phyloP scores from a whole-genome alignment of 495 filamentous ascomycete genomes.

The Penicillium fimorum region DNA sequence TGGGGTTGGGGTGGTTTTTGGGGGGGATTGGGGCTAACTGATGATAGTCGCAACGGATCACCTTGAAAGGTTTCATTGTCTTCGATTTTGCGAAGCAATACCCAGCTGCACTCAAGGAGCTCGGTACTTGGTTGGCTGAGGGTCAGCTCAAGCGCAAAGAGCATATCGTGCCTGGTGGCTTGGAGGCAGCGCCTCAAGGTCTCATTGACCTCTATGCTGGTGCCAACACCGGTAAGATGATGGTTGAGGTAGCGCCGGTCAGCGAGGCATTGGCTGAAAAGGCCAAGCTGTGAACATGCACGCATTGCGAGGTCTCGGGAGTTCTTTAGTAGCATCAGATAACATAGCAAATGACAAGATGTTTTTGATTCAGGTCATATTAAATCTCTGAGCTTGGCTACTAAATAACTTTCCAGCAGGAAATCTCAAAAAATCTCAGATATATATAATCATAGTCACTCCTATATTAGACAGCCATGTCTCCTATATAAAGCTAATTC shows the following conservation, averaged over 20 bases:
- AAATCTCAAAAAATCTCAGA: neutral
- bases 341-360: neutral
- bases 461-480: neutral
- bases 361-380: neutral
- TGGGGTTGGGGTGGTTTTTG: neutral
- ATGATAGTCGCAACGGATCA: slow-evolving; percentile 46
- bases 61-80: slow-evolving; percentile 57
- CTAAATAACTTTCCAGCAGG: neutral
- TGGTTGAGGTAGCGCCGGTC: slow-evolving; percentile 45
- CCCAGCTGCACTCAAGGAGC: slow-evolving; percentile 42
- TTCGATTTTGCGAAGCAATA: slow-evolving; percentile 52
- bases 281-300: slow-evolving; percentile 30
- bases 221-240: slow-evolving; percentile 53
- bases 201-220: slow-evolving; percentile 51
- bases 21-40: slow-evolving; percentile 19
- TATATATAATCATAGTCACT: neutral
- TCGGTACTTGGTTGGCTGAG: slow-evolving; percentile 49
- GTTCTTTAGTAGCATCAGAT: neutral
- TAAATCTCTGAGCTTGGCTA: neutral
- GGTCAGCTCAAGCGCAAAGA: slow-evolving; percentile 58
- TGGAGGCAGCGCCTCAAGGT: slow-evolving; percentile 49
- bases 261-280: slow-evolving; percentile 29
- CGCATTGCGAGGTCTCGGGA: neutral
- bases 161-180: slow-evolving; percentile 51
- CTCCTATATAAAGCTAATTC: no score